Percentiles rank a stretch among this genome's conserved stretches.
Conservation (phyloP, 805 yeast genomes). For the Priceomyces carsonii region DNA sequence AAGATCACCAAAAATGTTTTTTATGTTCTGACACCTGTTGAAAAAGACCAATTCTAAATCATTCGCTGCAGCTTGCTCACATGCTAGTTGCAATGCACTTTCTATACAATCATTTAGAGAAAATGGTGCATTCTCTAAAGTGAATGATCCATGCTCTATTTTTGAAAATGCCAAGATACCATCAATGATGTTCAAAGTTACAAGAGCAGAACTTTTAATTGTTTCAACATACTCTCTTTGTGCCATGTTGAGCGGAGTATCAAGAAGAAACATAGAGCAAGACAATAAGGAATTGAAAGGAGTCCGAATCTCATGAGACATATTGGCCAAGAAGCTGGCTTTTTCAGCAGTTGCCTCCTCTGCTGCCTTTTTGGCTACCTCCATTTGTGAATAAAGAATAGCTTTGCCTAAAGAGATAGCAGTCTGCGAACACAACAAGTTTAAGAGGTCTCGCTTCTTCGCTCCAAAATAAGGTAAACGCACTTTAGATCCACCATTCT, state of each 20-base stretch:
- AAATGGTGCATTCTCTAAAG: constrained; percentile 44
- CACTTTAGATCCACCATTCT: no score
- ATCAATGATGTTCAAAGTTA: constrained; percentile 52
- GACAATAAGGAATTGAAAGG: constrained; percentile 55
- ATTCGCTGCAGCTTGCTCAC: constrained; percentile 47
- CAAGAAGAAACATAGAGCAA: constrained; percentile 49
- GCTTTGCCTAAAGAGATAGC: constrained; percentile 53
- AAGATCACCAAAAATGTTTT: constrained; percentile 46
- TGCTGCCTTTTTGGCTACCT: constrained; percentile 41
- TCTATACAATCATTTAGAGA: constrained; percentile 46
- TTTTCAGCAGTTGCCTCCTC: constrained; percentile 57
- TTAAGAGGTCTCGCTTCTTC: constrained; percentile 39
- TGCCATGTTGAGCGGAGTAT: constrained; percentile 43
- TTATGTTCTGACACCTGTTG: constrained; percentile 41
- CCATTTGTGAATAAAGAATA: constrained; percentile 47
- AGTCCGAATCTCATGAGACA: constrained; percentile 60
- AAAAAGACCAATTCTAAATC: constrained; percentile 46
- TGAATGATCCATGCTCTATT: constrained; percentile 55
- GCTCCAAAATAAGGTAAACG: constrained; percentile 24
- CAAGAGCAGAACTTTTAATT: constrained; percentile 50
- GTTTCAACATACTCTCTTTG: constrained; percentile 56
- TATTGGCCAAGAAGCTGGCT: constrained; percentile 53
- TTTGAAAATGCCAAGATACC: constrained; percentile 56
- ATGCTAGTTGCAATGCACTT: constrained; percentile 48
- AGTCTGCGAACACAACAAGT: constrained; percentile 50